Base-by-base conservation (phyloP, 345 rosid species). In the Sonneratia alba region DNA sequence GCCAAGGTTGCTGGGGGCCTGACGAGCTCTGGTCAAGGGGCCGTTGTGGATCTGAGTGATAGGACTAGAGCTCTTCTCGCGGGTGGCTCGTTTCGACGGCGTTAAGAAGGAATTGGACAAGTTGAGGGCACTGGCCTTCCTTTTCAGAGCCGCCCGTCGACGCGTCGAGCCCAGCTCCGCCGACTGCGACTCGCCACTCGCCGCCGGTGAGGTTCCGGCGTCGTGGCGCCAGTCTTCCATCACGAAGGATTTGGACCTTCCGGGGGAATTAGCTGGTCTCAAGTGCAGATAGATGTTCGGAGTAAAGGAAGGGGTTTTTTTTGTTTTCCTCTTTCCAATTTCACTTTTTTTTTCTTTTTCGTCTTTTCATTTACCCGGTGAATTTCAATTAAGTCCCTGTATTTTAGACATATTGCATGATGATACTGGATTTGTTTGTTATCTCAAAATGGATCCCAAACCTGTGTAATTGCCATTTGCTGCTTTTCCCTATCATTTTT, bases 21-120 rank as follows among this genome's bases (percentile, higher is more conserved):
- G 96, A 49, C 98, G 92, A 71, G 95, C 97, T 80, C 99, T 86
- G 10, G 99, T 96, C 75, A 96, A 75, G 9, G 99, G 99, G 0
- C 99, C 99, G 78, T 86, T 83, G 72, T 96, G 97, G 79, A 87
- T 77, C 81, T 85, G 87, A 55, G 86, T 13, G 55, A 83, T 84
- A 73, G 88, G 84, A 71, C 81, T 75, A 49, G 81, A 78, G 78
- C 77, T 79, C 85, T 96, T 96, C 82, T 96, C 99, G 16, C 99
- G 90, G 59, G 91, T 84, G 71, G 80, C 75, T 72, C 98, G 85
- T 74, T 92, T 92, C 40, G 97, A 87, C 74, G 86, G 84, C 14
- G 83, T 56, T 3, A 92, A 80, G 16, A 92, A 85, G 43, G 91
- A 71, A 74, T 69, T 76, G 15, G 86, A 79, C 2, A 79, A 69